These are phyloP conservation scores for Hypsizygus ulmarius DNA, from an alignment of 1,284 basidiomycete genomes.

Conservation along the genomic window DNA sequence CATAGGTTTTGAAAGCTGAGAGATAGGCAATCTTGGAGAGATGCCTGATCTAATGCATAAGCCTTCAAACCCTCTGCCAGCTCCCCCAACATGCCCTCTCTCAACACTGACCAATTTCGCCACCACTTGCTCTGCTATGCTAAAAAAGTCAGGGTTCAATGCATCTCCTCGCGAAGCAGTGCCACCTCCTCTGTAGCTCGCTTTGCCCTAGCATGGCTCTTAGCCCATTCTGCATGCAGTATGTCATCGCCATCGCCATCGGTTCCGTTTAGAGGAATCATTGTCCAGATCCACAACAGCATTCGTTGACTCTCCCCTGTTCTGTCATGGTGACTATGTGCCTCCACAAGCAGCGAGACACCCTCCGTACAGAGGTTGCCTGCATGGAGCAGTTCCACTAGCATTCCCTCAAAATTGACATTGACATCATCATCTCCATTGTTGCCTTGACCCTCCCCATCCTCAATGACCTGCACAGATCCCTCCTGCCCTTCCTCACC, in stretches of 20 bases:
- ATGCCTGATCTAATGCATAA: too few species aligned
- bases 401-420: too few species aligned
- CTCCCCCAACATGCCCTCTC: too few species aligned
- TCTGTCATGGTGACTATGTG: conserved; percentile 3
- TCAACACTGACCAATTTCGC: not conserved
- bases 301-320: conserved; percentile 2
- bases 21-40: too few species aligned
- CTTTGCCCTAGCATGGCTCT: conserved; percentile 4
- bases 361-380: not conserved
- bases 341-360: conserved; percentile 3
- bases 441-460: not conserved
- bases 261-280: not conserved
- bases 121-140: conserved; percentile 10
- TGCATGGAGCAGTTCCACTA: too few species aligned
- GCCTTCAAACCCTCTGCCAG: too few species aligned
- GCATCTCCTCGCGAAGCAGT: conserved; percentile 18
- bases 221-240: conserved; percentile 11
- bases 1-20: too few species aligned
- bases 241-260: conserved; percentile 4
- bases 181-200: conserved; percentile 17
- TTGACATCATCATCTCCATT: not conserved
- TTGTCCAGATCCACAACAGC: conserved; percentile 15
- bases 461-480: too few species aligned
- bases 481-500: not conserved
- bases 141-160: conserved; percentile 5